Evolutionary conservation across 106 monocot genomes (phyloP), one percentile per base, ranked within the genome.

Genomic region (Apostasia shenzhenica): DNA sequence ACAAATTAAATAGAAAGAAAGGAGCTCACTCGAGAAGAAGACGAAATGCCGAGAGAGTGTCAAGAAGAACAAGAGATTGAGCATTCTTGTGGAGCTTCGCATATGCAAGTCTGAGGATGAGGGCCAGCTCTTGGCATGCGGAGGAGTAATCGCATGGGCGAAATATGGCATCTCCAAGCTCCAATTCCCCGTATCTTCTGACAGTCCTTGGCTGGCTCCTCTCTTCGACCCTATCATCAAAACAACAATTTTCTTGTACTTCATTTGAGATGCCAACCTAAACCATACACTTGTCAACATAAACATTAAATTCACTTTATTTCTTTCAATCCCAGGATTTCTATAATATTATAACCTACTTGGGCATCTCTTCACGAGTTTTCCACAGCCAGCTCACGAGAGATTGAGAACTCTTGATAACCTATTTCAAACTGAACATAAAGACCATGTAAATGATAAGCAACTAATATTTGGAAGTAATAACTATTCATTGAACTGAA

Each of bases 1-100:
- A 63, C 38, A 13, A 63, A 13, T 6, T 43, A 45, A 13, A 46
- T 48, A 48, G 13, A 38, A 26, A 12, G 51, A 14, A 4, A 47
- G 55, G 37, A 1, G 10, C 75, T 76, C 54, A 95, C 94, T 76
- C 55, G 11, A 91, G 84, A 72, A 95, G 95, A 77, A 71, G 77
- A 47, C 89, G 91, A 77, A 95, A 89, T 53, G 91, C 95, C 54
- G 70, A 45, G 72, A 95, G 79, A 14, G 82, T 79, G 70, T 95
- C 82, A 53, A 75, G 80, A 66, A 89, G 76, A 67, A 92, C 53
- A 54, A 80, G 75, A 71, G 84, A 59, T 70, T 95, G 86, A 71
- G 89, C 66, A 81, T 1, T 41, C 72, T 92, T 95, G 54, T 91
- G 81, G 37, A 95, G 82, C 73, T 77, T 71, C 12, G 86, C 60